Conservation (phyloP, 495 filamentous ascomycete species). For the Xanthoparmelia taractica region DNA sequence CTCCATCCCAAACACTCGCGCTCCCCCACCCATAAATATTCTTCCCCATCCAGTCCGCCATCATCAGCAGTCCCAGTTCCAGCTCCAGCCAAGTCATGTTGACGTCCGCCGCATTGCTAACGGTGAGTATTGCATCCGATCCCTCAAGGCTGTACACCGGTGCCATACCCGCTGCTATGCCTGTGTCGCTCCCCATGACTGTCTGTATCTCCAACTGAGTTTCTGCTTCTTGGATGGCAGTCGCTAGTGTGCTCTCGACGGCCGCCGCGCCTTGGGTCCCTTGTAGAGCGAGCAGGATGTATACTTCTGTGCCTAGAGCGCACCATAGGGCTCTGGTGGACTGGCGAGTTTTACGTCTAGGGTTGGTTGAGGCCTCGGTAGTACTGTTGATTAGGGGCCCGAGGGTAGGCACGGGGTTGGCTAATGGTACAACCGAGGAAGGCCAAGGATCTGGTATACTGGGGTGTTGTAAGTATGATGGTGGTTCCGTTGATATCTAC, state of each 20-base stretch:
- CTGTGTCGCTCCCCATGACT: neutral
- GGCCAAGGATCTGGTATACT: neutral
- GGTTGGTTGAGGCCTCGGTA: neutral
- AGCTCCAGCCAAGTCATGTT: neutral
- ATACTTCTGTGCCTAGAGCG: neutral
- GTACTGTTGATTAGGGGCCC: neutral
- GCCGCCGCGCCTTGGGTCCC: neutral
- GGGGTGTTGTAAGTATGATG: neutral
- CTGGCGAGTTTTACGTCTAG: neutral
- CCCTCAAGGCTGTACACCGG: conserved; percentile 1
- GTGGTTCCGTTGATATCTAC: neutral
- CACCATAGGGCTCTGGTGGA: neutral
- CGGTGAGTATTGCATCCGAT: neutral
- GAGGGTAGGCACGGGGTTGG: neutral
- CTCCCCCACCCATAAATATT: neutral
- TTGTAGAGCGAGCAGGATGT: neutral
- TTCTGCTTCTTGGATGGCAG: neutral
- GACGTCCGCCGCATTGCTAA: neutral
- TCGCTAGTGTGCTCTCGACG: neutral
- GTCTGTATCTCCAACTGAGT: neutral
- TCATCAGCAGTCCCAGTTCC: neutral
- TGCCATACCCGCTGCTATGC: neutral
- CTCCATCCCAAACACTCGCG: conserved; percentile 1
- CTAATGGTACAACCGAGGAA: neutral
- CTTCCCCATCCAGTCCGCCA: neutral